These are phyloP conservation scores for Knufia petricola DNA, from an alignment of 2,329 filamentous ascomycete genomes.

Conservation along the genomic window DNA sequence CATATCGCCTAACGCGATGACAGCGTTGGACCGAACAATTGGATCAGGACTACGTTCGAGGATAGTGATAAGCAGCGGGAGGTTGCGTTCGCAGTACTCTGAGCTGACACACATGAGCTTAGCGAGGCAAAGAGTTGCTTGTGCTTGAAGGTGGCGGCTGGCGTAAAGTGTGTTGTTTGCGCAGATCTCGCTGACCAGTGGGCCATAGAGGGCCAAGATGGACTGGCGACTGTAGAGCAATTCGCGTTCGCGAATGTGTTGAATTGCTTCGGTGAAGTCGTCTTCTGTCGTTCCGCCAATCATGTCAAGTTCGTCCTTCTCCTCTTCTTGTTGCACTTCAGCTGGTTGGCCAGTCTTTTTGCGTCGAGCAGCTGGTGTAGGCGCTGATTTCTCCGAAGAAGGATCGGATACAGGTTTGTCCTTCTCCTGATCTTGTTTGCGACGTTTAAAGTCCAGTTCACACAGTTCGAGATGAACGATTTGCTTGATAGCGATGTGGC, in stretches of 20 bases:
- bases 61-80: slow-evolving; percentile 91
- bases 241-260: slow-evolving; percentile 74
- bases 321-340: slow-evolving; percentile 47
- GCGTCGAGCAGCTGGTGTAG: slow-evolving; percentile 34
- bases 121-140: slow-evolving; percentile 85
- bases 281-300: slow-evolving; percentile 95
- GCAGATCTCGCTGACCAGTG: slow-evolving; percentile 85
- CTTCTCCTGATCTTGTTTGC: slow-evolving; percentile 85
- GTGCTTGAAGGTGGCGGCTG: slow-evolving; percentile 81
- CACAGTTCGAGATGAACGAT: slow-evolving; percentile 98
- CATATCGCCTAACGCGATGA: slow-evolving; percentile 97
- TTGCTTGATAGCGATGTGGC: slow-evolving; percentile 95
- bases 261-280: slow-evolving; percentile 81
- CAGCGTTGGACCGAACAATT: slow-evolving; percentile 88
- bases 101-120: slow-evolving; percentile 98
- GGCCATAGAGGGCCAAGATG: slow-evolving; percentile 81
- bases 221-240: slow-evolving; percentile 74
- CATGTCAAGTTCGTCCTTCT: slow-evolving; percentile 83
- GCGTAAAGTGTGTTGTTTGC: slow-evolving; percentile 87
- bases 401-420: slow-evolving; percentile 31
- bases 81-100: slow-evolving; percentile 89
- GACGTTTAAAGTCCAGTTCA: slow-evolving; percentile 92
- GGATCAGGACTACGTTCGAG: slow-evolving; percentile 90
- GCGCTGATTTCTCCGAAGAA: slow-evolving; percentile 28
- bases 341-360: slow-evolving; percentile 35